Percentiles rank a stretch among this genome's conserved stretches.
Conservation (phyloP, 257 asterid genomes). For the Buddleja alternifolia region DNA sequence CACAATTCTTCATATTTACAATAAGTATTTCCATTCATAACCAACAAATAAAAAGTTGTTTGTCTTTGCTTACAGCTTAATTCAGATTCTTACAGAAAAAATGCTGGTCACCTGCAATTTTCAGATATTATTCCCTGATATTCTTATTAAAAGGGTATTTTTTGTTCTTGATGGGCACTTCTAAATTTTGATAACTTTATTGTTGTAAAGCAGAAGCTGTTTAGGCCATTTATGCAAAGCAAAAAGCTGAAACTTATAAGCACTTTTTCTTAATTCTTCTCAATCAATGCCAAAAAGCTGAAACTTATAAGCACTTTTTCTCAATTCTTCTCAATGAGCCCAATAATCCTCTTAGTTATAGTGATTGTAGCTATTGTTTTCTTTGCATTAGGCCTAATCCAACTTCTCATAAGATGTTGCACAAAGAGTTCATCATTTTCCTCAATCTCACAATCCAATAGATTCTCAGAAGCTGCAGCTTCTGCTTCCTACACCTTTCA, state of each 20-base stretch:
- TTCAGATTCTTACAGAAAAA: conserved; percentile 31
- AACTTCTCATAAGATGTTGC: conserved; percentile 44
- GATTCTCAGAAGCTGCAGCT: conserved; percentile 34
- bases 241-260: conserved; percentile 22
- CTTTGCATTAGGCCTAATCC: conserved; percentile 58
- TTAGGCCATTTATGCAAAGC: not conserved
- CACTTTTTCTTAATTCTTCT: conserved; percentile 3
- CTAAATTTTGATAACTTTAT: not conserved
- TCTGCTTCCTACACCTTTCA: conserved; percentile 50
- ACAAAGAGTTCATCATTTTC: conserved; percentile 51
- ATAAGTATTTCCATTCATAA: conserved; percentile 40
- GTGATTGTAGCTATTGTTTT: conserved; percentile 56
- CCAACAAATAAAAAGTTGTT: conserved; percentile 33
- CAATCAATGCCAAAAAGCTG: conserved; percentile 43
- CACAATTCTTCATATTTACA: conserved; percentile 34
- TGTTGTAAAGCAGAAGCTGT: too few relatives aligned
- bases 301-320: not conserved
- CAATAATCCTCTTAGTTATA: conserved; percentile 45
- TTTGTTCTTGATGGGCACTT: conserved; percentile 24
- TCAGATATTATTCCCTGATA: conserved; percentile 33
- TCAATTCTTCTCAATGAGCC: conserved; percentile 48
- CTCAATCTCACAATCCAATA: conserved; percentile 53
- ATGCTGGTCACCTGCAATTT: conserved; percentile 46
- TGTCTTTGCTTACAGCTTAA: conserved; percentile 25
- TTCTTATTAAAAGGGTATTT: conserved; percentile 15